Base-by-base conservation (phyloP, 2,329 filamentous ascomycete species). In the Botrytis deweyae region DNA sequence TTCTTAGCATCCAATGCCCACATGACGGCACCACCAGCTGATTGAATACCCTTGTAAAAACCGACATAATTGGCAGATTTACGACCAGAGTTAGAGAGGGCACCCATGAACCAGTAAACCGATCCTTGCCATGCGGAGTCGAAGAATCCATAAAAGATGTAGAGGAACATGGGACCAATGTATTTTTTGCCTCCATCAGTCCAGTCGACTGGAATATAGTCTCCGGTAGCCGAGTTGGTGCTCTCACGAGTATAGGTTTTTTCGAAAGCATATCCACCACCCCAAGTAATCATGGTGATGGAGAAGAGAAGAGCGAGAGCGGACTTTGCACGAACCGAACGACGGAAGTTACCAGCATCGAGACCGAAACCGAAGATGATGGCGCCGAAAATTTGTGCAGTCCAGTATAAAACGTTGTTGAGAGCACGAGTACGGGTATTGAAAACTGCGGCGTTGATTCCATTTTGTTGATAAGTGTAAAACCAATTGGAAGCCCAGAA, bases 71-170 rank as follows among this genome's bases (percentile, higher is more conserved):
- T 97, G 84, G 95, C 95, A 42, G 95, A 89, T 83, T 94, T 95
- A 82, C 95, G 93, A 75, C 93, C 90, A 76, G 95, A 97, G 88
- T 98, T 98, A 81, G 93, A 95, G 62, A 98, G 87, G 12, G 95
- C 89, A 69, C 95, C 95, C 92, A 98, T 97, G 85, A 92, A 95
- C 95, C 95, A 98, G 86, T 98, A 98, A 68, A 95, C 91, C 79
- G 87, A 90, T 0, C 94, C 95, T 85, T 98, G 95, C 91, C 94
- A 98, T 72, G 91, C 89, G 62, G 95, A 93, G 81, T 98, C 95
- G 78, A 91, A 96, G 83, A 96, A 91, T 59, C 94, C 94, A 81
- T 96, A 97, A 83, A 95, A 95, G 79, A 97, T 93, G 85, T 94
- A 97, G 70, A 97, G 84, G 82, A 97, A 93, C 89, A 97, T 93